Evolutionary conservation across 2,329 filamentous ascomycete species (phyloP).

Genomic region (Cladophialophora chaetospira): DNA sequence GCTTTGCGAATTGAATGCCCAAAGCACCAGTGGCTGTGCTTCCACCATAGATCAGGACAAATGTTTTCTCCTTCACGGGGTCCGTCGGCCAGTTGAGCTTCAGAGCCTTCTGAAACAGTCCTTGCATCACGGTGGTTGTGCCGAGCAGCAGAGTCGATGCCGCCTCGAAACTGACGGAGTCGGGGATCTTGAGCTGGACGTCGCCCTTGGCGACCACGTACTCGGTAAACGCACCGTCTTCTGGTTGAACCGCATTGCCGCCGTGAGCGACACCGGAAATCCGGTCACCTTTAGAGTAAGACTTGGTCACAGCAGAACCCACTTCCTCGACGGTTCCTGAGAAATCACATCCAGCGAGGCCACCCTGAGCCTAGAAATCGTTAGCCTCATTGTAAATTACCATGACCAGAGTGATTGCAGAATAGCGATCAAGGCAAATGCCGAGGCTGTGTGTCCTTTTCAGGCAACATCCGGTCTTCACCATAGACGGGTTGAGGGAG

Average conservation of each 20-base stretch:
- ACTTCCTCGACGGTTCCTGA: constrained; percentile 37
- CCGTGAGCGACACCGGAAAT: constrained; percentile 43
- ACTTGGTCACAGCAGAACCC: constrained; percentile 26
- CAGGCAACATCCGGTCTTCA: no score
- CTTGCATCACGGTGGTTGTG: constrained; percentile 30
- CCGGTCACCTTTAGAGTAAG: constrained; percentile 39
- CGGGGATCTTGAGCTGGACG: constrained; percentile 38
- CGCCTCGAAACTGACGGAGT: constrained; percentile 36
- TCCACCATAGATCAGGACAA: constrained; percentile 49
- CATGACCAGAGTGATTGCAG: no score
- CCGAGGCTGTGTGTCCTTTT: no score
- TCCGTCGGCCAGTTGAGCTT: constrained; percentile 31
- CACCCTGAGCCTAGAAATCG: no score
- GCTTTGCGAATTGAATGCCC: constrained; percentile 46
- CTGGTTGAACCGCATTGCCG: constrained; percentile 34
- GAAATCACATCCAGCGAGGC: constrained; percentile 42
- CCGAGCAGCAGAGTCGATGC: constrained; percentile 39
- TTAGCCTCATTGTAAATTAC: no score
- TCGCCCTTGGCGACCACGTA: constrained; percentile 38
- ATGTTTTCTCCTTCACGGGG: constrained; percentile 32
- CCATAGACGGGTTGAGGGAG: no score
- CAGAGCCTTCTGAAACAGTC: constrained; percentile 30
- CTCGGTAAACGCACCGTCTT: constrained; percentile 42
- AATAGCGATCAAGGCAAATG: no score
- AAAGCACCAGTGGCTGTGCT: constrained; percentile 47